Base-by-base conservation (phyloP, 78 protist species). In the Tieghemostelium lacteum region DNA sequence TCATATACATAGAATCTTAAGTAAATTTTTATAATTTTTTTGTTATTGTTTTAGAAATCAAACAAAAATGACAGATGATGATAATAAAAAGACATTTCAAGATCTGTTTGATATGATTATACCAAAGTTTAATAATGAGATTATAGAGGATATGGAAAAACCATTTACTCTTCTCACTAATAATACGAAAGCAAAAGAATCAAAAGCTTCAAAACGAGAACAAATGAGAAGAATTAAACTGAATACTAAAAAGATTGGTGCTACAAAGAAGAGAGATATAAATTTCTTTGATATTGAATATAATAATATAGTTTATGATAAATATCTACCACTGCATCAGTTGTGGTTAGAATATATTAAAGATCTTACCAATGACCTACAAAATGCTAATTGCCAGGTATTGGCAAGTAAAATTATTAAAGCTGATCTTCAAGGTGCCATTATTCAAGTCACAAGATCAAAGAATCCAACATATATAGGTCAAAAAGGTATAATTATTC, bases 341-440 rank as follows among this genome's bases (percentile, higher is more conserved):
- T 55, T 88, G 2, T 88, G 93, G 93, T 7, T 33, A 22, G 85
- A 88, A 52, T 88, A 88, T 36, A 88, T 71, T 22, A 28, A n/a
- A 20, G 87, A 88, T 67, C 61, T 88, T 14, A 6, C 10, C n/a
- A 28, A 61, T 6, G 67, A 58, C 24, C 52, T 34, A 12, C 22
- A 71, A 24, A 29, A 88, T 24, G 85, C 78, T 16, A 61, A 72
- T 0, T 14, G 24, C 2, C 10, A 58, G 6, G 52, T 45, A 45
- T n/a, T n/a, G n/a, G 33, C 45, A n/a, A 26, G 54, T 4, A 83
- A 69, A 33, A 37, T 88, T 2, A 42, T 88, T 14, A 88, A 66
- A 88, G 72, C 87, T 0, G 93, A 88, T 34, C 49, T 77, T 10
- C 93, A 88, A 22, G 93, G 93, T 50, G 93, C 87, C 0, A 54